Evolutionary conservation across 192 early-diverging fungal genomes (phyloP).

Genomic region (Geranomyces variabilis): DNA sequence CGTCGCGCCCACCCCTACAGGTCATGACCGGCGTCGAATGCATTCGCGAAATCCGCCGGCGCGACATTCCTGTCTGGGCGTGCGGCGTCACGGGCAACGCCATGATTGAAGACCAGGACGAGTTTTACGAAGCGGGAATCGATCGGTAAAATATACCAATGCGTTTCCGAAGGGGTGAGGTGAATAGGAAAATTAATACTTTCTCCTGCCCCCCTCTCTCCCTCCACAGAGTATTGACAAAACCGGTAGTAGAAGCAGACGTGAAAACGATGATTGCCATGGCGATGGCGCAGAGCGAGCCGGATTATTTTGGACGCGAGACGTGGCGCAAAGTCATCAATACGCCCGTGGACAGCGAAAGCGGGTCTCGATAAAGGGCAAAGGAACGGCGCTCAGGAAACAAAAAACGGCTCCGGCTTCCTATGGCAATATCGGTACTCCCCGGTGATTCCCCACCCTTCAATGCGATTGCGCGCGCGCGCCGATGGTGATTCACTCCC

Average conservation of each 20-base stretch:
- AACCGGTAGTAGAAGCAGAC: constrained; percentile 27
- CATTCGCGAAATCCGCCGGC: constrained; percentile 17
- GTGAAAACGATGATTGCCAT: constrained; percentile 27
- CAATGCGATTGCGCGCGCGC: too few species aligned
- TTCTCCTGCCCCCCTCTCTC: too few species aligned
- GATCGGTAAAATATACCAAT: constrained; percentile 29
- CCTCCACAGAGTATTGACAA: constrained; percentile 20
- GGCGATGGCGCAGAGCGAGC: background rate
- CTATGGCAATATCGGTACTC: too few species aligned
- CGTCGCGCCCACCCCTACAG: background rate
- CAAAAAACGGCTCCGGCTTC: too few species aligned
- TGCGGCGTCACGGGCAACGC: constrained; percentile 35
- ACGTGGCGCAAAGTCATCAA: constrained; percentile 13
- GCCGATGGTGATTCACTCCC: too few species aligned
- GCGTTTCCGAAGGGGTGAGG: background rate
- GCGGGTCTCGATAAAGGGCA: too few species aligned
- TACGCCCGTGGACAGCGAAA: background rate
- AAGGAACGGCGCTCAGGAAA: too few species aligned
- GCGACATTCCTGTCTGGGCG: constrained; percentile 19
- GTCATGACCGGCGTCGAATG: constrained; percentile 33
- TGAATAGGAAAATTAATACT: background rate
- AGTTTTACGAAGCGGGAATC: constrained; percentile 33
- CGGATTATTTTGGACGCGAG: background rate
- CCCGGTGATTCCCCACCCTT: too few species aligned
- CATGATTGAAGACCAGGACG: constrained; percentile 29